phyloP scores from a whole-genome alignment of 169 alveolate species.

The Plasmodium coatneyi region DNA sequence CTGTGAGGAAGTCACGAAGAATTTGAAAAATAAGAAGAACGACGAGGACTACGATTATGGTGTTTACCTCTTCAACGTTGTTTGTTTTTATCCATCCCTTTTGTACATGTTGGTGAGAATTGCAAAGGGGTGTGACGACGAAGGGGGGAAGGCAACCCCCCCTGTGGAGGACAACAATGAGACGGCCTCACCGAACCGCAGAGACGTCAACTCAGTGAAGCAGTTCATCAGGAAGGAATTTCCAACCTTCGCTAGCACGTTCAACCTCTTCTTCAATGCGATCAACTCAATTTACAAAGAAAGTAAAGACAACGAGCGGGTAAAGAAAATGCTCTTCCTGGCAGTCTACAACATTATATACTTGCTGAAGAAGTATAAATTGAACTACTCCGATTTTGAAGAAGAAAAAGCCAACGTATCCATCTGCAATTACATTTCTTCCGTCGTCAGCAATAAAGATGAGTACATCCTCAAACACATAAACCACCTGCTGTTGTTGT shows the following conservation, averaged over 20 bases:
- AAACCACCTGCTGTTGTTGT: constrained; percentile 33
- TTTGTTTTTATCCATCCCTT: constrained; percentile 49
- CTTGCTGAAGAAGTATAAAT: constrained; percentile 27
- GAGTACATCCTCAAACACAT: constrained; percentile 53
- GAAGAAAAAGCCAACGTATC: not conserved
- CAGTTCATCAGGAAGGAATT: constrained; percentile 9
- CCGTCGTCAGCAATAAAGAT: constrained; percentile 26
- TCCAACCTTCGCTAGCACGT: not conserved
- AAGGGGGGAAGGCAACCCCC: not conserved
- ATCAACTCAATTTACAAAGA: constrained; percentile 21
- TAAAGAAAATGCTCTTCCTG: constrained; percentile 30
- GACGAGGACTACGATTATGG: constrained; percentile 35
- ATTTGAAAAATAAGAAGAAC: constrained; percentile 9
- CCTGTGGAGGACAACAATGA: not conserved
- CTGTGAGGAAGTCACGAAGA: not conserved
- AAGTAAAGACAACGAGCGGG: constrained; percentile 30
- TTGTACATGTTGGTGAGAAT: constrained; percentile 17
- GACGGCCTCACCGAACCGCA: not conserved
- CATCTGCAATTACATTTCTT: constrained; percentile 33
- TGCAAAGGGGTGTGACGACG: not conserved
- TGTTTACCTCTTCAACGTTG: constrained; percentile 38
- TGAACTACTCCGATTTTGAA: constrained; percentile 21
- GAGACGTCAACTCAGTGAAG: not conserved
- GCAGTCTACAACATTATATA: constrained; percentile 51
- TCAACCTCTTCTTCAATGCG: not conserved